Conservation (phyloP, 148 eudicot genomes). For the Mesembryanthemum crystallinum region DNA sequence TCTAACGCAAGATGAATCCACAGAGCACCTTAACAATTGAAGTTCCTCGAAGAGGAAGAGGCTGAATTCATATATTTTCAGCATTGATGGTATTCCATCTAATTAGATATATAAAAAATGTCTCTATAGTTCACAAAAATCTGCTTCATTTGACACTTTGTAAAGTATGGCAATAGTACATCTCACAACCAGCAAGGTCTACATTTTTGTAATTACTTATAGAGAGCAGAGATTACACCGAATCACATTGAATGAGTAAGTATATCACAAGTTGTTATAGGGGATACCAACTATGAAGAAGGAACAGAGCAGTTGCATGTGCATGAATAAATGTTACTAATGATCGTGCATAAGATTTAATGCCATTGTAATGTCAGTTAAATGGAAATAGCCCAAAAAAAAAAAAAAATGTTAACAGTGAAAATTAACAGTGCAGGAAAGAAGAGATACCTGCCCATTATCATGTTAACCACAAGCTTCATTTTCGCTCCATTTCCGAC, state of each 20-base stretch:
- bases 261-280: no score
- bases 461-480: slow-evolving; percentile 99
- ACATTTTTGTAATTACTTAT: background rate
- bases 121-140: background rate
- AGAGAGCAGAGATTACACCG: background rate
- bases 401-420: background rate
- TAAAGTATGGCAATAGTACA: background rate
- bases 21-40: background rate
- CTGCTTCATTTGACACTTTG: background rate
- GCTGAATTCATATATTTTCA: background rate
- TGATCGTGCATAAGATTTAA: background rate
- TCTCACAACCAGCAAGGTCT: background rate
- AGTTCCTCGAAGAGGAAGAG: background rate
- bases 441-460: slow-evolving; percentile 85
- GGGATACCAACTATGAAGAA: background rate
- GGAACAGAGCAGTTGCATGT: background rate
- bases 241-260: no score
- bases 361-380: background rate
- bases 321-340: no score
- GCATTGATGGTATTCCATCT: no score
- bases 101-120: no score
- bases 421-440: background rate
- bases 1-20: background rate
- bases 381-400: no score
- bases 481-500: slow-evolving; percentile 96